phyloP scores from a whole-genome alignment of 208 protist species.

The Leishmania major region DNA sequence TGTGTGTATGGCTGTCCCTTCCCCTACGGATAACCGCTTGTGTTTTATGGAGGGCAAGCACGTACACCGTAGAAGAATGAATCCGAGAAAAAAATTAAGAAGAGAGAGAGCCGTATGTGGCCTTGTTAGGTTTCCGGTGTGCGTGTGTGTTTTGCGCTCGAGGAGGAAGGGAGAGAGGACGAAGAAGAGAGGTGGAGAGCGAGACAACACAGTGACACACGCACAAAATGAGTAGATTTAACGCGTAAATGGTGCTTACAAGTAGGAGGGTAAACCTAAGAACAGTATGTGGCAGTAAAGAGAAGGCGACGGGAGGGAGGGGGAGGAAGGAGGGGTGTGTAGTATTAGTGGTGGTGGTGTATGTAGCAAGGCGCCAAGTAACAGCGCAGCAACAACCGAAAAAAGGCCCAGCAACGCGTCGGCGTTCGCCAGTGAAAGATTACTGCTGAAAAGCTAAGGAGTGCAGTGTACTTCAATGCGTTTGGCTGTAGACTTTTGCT shows the following conservation, averaged over 20 bases:
- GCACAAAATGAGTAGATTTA: not conserved
- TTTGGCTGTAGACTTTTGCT: not conserved
- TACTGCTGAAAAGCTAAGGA: not conserved
- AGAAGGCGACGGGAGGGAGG: not conserved
- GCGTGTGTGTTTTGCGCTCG: not conserved
- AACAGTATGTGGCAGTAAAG: not conserved
- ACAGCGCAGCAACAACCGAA: slow-evolving; percentile 3
- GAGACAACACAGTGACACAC: not conserved
- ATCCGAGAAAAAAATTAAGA: not conserved
- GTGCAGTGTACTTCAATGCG: not conserved
- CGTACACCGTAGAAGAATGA: slow-evolving; percentile 1
- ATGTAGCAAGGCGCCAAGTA: not conserved
- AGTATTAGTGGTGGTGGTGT: not conserved
- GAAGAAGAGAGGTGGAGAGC: not conserved
- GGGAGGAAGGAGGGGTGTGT: not conserved
- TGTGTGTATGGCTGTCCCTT: not conserved
- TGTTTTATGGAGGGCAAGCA: not conserved
- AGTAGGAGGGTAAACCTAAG: not conserved
- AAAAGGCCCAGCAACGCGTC: not conserved
- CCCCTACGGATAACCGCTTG: not conserved
- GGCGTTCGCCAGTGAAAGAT: not conserved
- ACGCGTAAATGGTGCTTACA: slow-evolving; percentile 10
- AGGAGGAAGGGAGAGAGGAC: not conserved
- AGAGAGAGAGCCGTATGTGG: not conserved
- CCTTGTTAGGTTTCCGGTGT: not conserved